Conservation (phyloP, 805 yeast species). For the Ogataea haglerorum region DNA sequence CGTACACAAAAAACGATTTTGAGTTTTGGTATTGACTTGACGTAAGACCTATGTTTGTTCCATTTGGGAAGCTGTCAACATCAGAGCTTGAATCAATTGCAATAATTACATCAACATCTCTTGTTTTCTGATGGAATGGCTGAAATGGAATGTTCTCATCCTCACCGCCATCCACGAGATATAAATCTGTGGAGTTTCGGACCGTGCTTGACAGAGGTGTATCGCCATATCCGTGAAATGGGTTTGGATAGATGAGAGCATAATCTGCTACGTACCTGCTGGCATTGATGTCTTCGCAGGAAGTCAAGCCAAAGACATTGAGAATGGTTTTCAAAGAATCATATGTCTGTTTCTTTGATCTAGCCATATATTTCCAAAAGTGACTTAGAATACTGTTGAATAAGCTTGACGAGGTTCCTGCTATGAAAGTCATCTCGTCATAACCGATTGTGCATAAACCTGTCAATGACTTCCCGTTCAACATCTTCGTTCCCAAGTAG, state of each 20-base stretch:
- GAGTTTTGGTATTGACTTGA: constrained; percentile 29
- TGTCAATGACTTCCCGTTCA: constrained; percentile 40
- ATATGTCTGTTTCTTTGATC: constrained; percentile 32
- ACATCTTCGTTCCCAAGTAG: constrained; percentile 49
- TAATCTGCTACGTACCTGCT: constrained; percentile 44
- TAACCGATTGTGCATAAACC: constrained; percentile 45
- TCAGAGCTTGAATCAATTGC: constrained; percentile 52
- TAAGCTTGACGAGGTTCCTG: constrained; percentile 62
- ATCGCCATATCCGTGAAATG: constrained; percentile 40
- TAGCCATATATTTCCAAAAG: constrained; percentile 39
- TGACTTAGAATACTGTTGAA: constrained; percentile 53
- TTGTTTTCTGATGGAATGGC: constrained; percentile 36
- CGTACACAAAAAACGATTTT: constrained; percentile 4
- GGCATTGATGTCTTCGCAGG: constrained; percentile 34
- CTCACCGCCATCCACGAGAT: constrained; percentile 44
- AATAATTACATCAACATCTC: constrained; percentile 39
- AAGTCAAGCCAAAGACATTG: constrained; percentile 42
- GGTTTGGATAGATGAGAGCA: constrained; percentile 61
- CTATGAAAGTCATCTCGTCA: constrained; percentile 57
- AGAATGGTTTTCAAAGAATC: constrained; percentile 35
- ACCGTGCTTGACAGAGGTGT: constrained; percentile 11
- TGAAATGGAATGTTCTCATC: constrained; percentile 48
- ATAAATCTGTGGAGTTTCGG: constrained; percentile 22
- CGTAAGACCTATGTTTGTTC: constrained; percentile 45
- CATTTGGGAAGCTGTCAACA: constrained; percentile 53